Percentiles rank a stretch among this genome's conserved stretches.
Evolutionary conservation across 1,139 yeast genomes (phyloP).

Genomic region (Geotrichum australiense): DNA sequence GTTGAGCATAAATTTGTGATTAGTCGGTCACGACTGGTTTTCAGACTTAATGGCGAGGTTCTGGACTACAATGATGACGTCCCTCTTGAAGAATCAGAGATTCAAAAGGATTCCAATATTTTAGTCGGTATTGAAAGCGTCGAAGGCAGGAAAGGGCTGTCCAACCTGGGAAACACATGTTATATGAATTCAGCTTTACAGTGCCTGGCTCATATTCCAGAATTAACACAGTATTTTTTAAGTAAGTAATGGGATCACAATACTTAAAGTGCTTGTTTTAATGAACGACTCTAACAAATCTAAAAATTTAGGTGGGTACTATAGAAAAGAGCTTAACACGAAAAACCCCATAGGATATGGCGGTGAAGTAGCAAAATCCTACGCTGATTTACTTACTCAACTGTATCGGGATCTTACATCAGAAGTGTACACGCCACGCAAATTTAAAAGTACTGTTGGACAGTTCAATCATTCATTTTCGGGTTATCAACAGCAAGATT

Average conservation of each 20-base stretch:
- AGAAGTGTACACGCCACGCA: constrained; percentile 49
- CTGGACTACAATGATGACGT: neutral
- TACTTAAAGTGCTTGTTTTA: neutral
- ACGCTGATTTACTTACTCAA: constrained; percentile 11
- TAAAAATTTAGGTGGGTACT: constrained; percentile 43
- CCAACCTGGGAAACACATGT: constrained; percentile 87
- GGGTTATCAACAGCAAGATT: constrained; percentile 89
- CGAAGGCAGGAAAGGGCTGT: constrained; percentile 55
- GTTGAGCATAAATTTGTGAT: neutral
- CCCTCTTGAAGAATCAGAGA: neutral
- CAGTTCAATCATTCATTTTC: constrained; percentile 73
- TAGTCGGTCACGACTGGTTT: constrained; percentile 1
- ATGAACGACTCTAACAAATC: neutral
- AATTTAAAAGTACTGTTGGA: constrained; percentile 75
- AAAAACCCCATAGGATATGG: constrained; percentile 81
- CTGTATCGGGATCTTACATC: constrained; percentile 9
- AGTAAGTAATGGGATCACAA: constrained; percentile 16
- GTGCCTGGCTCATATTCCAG: constrained; percentile 83
- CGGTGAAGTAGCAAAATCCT: constrained; percentile 41
- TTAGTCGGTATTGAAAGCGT: constrained; percentile 12
- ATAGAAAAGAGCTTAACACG: constrained; percentile 58
- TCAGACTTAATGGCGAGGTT: neutral
- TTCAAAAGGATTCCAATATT: constrained; percentile 5
- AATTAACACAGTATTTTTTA: constrained; percentile 63
- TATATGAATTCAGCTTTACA: constrained; percentile 96